Evolutionary conservation across 495 filamentous ascomycete species (phyloP).

Genomic region (Parathielavia appendiculata): DNA sequence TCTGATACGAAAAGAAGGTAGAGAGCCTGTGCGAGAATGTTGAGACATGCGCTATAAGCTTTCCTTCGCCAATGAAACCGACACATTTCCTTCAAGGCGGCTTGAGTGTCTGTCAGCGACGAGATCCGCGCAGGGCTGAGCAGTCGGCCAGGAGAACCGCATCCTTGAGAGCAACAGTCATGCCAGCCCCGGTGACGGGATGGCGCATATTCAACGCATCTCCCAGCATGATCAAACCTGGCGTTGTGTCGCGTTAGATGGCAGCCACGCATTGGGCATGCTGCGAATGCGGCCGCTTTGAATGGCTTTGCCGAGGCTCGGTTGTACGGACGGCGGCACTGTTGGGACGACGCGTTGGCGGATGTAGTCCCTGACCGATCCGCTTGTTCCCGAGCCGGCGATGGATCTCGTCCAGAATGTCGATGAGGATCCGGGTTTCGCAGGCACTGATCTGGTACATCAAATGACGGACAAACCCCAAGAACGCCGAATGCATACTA

Average conservation of each 20-base stretch:
- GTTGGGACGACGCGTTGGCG: background rate
- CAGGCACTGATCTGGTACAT: constrained; percentile 17
- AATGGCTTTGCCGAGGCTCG: constrained; percentile 4
- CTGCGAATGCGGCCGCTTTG: constrained; percentile 12
- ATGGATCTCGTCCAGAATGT: constrained; percentile 14
- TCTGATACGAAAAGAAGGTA: constrained; percentile 18
- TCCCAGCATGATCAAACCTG: constrained; percentile 14
- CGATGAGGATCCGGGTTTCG: constrained; percentile 17
- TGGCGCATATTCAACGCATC: constrained; percentile 21
- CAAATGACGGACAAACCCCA: constrained; percentile 8
- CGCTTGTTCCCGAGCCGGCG: background rate
- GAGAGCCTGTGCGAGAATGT: constrained; percentile 20
- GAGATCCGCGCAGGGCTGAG: constrained; percentile 6
- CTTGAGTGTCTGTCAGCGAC: background rate
- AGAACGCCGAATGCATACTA: constrained; percentile 13
- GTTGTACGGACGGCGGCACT: constrained; percentile 1
- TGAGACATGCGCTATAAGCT: constrained; percentile 15
- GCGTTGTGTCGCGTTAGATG: constrained; percentile 9
- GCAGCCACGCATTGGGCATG: constrained; percentile 18
- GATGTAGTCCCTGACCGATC: constrained; percentile 14
- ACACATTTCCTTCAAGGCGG: background rate
- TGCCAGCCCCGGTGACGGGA: constrained; percentile 18
- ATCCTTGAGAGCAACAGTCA: constrained; percentile 22
- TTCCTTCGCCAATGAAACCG: constrained; percentile 18
- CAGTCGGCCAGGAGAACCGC: constrained; percentile 5